phyloP scores from a whole-genome alignment of 805 yeast genomes.

The Saccharomycopsis microspora region DNA sequence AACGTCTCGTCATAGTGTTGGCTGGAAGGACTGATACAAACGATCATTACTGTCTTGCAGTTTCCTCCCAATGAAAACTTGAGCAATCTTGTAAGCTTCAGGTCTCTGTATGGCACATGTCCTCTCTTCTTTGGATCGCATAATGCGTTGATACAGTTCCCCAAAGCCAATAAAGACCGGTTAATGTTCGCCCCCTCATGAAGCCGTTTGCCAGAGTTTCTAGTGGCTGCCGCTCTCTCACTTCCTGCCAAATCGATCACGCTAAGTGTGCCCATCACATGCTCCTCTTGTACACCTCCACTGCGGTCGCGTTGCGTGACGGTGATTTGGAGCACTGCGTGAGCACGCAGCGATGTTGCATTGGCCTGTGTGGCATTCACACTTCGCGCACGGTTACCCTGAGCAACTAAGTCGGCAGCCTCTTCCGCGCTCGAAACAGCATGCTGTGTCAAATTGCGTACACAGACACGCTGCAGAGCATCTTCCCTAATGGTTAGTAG shows the following conservation, averaged over 20 bases:
- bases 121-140: slow-evolving; percentile 56
- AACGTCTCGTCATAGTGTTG: slow-evolving; percentile 87
- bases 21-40: slow-evolving; percentile 81
- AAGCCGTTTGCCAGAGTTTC: slow-evolving; percentile 69
- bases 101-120: slow-evolving; percentile 87
- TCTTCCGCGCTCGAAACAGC: slow-evolving; percentile 53
- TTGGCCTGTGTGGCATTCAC: slow-evolving; percentile 87
- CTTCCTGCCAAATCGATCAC: slow-evolving; percentile 92
- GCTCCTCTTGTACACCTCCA: slow-evolving; percentile 54
- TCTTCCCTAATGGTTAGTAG: slow-evolving; percentile 62
- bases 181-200: slow-evolving; percentile 93
- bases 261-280: slow-evolving; percentile 68
- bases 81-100: slow-evolving; percentile 75
- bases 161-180: slow-evolving; percentile 76
- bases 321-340: slow-evolving; percentile 81
- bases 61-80: slow-evolving; percentile 90
- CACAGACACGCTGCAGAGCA: slow-evolving; percentile 49
- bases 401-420: slow-evolving; percentile 64
- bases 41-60: slow-evolving; percentile 93
- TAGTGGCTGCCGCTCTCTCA: slow-evolving; percentile 86
- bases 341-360: slow-evolving; percentile 83
- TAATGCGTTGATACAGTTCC: slow-evolving; percentile 87
- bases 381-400: slow-evolving; percentile 69
- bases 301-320: slow-evolving; percentile 49
- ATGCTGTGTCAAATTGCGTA: slow-evolving; percentile 58